Percentiles rank a stretch among this genome's conserved stretches.
Evolutionary conservation across 2,329 filamentous ascomycete species (phyloP).

Genomic region (Microascus cirrosus): DNA sequence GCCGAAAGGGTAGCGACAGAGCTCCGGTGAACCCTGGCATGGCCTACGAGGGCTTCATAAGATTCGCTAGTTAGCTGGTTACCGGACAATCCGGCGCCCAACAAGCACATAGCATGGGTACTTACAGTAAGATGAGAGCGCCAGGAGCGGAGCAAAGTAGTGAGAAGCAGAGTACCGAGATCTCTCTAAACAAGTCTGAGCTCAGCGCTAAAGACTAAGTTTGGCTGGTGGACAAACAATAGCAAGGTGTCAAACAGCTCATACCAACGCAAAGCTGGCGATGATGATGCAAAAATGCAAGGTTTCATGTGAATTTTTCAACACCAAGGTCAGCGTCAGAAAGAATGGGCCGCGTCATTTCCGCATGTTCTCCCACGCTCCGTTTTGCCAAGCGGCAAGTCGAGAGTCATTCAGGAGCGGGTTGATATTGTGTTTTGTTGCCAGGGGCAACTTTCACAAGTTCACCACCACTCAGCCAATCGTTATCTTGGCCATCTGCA

Average conservation of each 20-base stretch:
- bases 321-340: background rate
- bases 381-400: background rate
- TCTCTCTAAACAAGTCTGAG: too few species aligned
- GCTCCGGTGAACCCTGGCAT: background rate
- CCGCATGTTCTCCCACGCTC: background rate
- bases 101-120: background rate
- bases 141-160: background rate
- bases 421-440: background rate
- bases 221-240: background rate
- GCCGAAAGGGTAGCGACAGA: conserved; percentile 1
- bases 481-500: background rate
- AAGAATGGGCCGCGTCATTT: background rate
- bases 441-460: background rate
- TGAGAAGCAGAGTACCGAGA: background rate
- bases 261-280: background rate
- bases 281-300: background rate
- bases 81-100: background rate
- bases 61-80: background rate
- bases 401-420: background rate
- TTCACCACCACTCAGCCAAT: background rate
- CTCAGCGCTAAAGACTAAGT: background rate
- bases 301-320: background rate
- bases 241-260: background rate
- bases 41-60: background rate
- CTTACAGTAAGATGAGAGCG: background rate